Base-by-base conservation (phyloP, 2,329 filamentous ascomycete species). In the Sphaerulina vaccinii region DNA sequence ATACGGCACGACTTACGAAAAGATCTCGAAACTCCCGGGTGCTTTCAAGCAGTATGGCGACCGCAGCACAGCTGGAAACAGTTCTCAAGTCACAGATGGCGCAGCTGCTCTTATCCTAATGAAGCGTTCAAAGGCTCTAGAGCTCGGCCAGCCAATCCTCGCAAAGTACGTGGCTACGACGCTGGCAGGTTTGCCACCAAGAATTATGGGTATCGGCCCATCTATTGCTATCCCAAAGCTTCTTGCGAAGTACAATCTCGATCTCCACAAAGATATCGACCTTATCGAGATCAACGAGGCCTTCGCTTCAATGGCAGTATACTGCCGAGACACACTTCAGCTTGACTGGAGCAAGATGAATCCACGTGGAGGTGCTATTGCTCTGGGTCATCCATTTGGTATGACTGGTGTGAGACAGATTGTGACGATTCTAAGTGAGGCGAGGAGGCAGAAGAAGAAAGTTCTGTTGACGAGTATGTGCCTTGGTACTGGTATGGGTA, bases 281-380 rank as follows among this genome's bases (percentile, higher is more conserved):
- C 75, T 92, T 9, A 95, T 90, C 88, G 91, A 96, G 76, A 86
- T 96, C 70, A 96, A 96, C 70, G 91, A 96, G 79, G 82, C 82
- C 5, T 84, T 84, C 66, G 82, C 80, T 10, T 80, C 76, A 40
- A 81, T 84, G 65, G 79, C 80, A 27, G 65, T 84, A 44, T 81
- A 95, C 72, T 91, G 86, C 61, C 72, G 91, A 36, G 76, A 88
- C 51, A 80, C 82, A 64, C 68, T 92, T 8, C 85, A 83, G 0
- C 71, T 92, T n/a, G 83, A 84, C 59, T 73, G 80, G 51, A 81
- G 82, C 7, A 85, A 80, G 71, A 86, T 96, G 19, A 96, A 96
- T 71, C 90, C 90, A 0, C 89, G 93, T 61, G 91, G 91, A 52
- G 91, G 91, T 24, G 91, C 90, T 2, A 96, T 96, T 69, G 91